Percentiles rank a stretch among this genome's conserved stretches.
phyloP scores from a whole-genome alignment of 1,139 yeast genomes.

The Candida dubliniensis region DNA sequence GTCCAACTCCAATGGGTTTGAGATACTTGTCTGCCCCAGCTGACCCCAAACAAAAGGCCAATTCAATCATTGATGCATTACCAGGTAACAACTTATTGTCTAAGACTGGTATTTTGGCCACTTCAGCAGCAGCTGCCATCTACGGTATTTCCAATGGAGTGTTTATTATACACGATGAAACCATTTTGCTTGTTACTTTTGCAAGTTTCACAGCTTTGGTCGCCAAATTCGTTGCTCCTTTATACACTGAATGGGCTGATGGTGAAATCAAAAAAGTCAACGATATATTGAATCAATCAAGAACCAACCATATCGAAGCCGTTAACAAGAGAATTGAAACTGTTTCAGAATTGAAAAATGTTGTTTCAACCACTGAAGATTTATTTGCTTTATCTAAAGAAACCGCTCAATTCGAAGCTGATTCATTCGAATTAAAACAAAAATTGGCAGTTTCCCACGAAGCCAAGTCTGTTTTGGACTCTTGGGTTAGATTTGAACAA shows the following conservation, averaged over 20 bases:
- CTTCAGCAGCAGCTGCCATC: slow-evolving; percentile 89
- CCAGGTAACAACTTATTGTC: slow-evolving; percentile 89
- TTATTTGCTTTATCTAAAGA: slow-evolving; percentile 93
- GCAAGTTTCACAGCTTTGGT: slow-evolving; percentile 70
- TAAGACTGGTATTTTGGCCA: slow-evolving; percentile 93
- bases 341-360: slow-evolving; percentile 88
- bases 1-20: slow-evolving; percentile 56
- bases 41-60: slow-evolving; percentile 92
- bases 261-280: slow-evolving; percentile 84
- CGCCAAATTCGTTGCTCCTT: slow-evolving; percentile 90
- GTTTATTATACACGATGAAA: slow-evolving; percentile 91
- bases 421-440: slow-evolving; percentile 91
- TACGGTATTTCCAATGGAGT: slow-evolving; percentile 94
- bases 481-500: slow-evolving; percentile 98
- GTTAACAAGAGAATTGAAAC: slow-evolving; percentile 89
- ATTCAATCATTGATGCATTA: slow-evolving; percentile 83
- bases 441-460: slow-evolving; percentile 80
- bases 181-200: slow-evolving; percentile 81
- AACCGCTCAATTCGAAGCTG: slow-evolving; percentile 93
- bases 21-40: slow-evolving; percentile 65
- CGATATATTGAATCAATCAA: slow-evolving; percentile 80
- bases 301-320: slow-evolving; percentile 86
- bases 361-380: slow-evolving; percentile 86
- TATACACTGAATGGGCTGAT: slow-evolving; percentile 93
- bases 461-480: slow-evolving; percentile 94